phyloP scores from a whole-genome alignment of 2,329 filamentous ascomycete species.

The Hymenoscyphus repandus region DNA sequence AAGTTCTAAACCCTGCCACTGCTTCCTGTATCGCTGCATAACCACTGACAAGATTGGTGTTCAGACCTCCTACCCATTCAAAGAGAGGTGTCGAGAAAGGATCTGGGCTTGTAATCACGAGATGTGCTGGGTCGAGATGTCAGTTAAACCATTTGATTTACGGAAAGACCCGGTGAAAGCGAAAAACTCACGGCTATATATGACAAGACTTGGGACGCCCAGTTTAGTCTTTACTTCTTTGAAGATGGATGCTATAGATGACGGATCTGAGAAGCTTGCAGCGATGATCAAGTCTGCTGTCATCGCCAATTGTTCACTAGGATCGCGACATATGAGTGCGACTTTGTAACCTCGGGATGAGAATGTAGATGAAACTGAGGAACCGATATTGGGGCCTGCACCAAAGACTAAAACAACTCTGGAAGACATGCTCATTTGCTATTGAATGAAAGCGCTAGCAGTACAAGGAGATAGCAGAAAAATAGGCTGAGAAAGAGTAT shows the following conservation, averaged over 20 bases:
- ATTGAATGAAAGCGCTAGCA: not conserved
- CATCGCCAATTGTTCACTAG: conserved; percentile 21
- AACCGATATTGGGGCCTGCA: conserved; percentile 37
- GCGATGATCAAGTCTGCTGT: conserved; percentile 32
- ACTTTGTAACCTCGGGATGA: conserved; percentile 38
- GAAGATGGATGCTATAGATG: conserved; percentile 30
- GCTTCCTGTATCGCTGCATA: conserved; percentile 38
- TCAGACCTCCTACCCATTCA: conserved; percentile 30
- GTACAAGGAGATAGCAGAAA: not conserved
- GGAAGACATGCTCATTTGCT: not conserved
- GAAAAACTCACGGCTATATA: conserved; percentile 35
- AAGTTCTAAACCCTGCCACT: conserved; percentile 27
- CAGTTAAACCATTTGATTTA: not conserved
- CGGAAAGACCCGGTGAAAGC: not conserved
- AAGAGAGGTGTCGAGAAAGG: conserved; percentile 27
- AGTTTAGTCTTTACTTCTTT: conserved; percentile 31
- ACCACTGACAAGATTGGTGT: conserved; percentile 35
- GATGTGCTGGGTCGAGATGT: not conserved
- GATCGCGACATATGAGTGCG: conserved; percentile 32
- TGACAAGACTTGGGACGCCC: conserved; percentile 37
- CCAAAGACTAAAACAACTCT: conserved; percentile 36
- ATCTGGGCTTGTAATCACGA: not conserved
- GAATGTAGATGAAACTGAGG: conserved; percentile 32
- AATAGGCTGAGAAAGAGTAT: not conserved
- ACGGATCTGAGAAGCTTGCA: conserved; percentile 33